Evolutionary conservation across 176 grass and related monocot species (phyloP).

Genomic region (Aechmea fasciata): DNA sequence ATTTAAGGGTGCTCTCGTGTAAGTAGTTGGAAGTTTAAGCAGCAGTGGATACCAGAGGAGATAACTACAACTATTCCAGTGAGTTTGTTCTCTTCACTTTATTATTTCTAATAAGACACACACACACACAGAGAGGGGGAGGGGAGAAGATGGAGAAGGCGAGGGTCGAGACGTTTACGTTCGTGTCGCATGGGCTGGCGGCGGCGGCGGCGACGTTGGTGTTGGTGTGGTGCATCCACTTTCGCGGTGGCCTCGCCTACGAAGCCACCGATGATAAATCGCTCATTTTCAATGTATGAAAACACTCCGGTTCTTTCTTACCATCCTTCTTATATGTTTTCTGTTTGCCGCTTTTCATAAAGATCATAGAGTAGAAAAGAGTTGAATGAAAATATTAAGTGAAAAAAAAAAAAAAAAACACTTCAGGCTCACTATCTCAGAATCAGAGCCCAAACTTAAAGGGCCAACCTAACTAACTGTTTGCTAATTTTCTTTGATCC

Average conservation of each 20-base stretch:
- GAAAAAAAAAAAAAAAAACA: neutral
- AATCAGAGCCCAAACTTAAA: too few species aligned
- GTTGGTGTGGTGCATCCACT: conserved; percentile 65
- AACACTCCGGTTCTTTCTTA: too few species aligned
- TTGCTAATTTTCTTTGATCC: too few species aligned
- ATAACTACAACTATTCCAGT: neutral
- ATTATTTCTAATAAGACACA: neutral
- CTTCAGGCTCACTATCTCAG: neutral
- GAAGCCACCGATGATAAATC: conserved; percentile 38
- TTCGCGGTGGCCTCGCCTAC: conserved; percentile 62
- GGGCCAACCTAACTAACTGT: too few species aligned
- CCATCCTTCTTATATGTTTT: too few species aligned
- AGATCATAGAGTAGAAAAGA: neutral
- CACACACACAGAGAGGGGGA: too few species aligned
- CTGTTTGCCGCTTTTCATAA: too few species aligned
- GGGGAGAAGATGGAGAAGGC: conserved; percentile 14
- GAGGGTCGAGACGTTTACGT: conserved; percentile 21
- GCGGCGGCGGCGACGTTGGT: conserved; percentile 42
- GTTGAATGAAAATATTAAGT: neutral
- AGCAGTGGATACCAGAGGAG: neutral
- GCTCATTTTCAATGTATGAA: conserved; percentile 65
- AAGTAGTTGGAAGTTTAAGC: neutral
- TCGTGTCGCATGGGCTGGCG: conserved; percentile 37
- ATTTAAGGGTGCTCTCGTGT: neutral
- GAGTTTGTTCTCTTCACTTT: neutral